Evolutionary conservation across 805 yeast species (phyloP), one percentile per base, ranked within the genome.

Genomic region (Yamadazyma olivae): DNA sequence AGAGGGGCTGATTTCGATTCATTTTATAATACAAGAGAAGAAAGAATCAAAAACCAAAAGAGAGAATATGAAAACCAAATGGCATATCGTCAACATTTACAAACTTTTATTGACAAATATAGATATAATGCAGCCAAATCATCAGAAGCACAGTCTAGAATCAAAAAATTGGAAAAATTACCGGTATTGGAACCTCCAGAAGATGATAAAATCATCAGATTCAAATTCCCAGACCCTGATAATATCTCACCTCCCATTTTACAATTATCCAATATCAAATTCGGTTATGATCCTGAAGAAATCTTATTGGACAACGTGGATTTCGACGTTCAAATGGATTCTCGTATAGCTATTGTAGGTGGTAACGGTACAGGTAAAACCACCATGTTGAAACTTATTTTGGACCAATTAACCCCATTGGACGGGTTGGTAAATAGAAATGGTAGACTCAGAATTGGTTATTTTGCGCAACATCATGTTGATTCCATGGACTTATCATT

Each of bases 361-460:
- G 98, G 97, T 41, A 93, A 93, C 59, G 99, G 99, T 69, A 87
- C 96, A 56, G 99, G 99, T 84, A 93, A 93, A 61, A 90, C 99
- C 8, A 93, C 99, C 3, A 69, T 93, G 43, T 74, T 93, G 55
- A 91, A 91, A 59, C 68, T 93, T 28, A 69, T 93, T 49, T 81
- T 90, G 77, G 96, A 86, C 44, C 77, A 70, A 46, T 65, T 84
- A 35, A 66, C 68, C 16, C 97, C 99, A 2, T 54, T 79, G 29
- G 70, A 65, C n/a, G 99, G 99, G 38, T 71, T 74, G 38, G 83
- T 90, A 15, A 75, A 87, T 16, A 77, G 78, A 45, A 90, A 93
- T 54, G 83, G 93, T 28, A 75, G 97, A 50, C 68, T 93, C 48
- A 77, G 98, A 64, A 84, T 93, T 36, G 98, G 96, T 13, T 93